Conservation (phyloP, 176 grass and related monocot genomes). For the Aegilops tauschii region DNA sequence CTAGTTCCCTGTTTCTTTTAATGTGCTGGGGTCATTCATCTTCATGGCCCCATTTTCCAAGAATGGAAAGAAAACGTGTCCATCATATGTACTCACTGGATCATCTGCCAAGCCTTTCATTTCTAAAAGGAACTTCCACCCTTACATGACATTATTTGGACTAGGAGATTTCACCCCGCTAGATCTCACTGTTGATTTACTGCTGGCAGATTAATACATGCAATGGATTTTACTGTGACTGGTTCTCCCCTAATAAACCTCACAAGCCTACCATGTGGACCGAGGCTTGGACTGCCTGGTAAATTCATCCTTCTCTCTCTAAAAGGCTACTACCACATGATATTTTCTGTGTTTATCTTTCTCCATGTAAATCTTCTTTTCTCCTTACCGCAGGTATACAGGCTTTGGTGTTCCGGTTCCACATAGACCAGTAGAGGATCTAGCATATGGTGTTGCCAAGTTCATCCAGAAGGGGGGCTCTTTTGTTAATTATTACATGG, state of each 20-base stretch:
- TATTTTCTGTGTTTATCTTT: constrained; percentile 11
- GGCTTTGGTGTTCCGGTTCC: constrained; percentile 91
- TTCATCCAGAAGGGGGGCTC: constrained; percentile 96
- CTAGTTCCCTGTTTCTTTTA: constrained; percentile 13
- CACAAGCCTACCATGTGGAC: constrained; percentile 99
- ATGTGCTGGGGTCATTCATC: constrained; percentile 15
- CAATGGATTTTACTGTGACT: constrained; percentile 97
- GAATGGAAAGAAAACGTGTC: constrained; percentile 32
- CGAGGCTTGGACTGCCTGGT: constrained; percentile 96
- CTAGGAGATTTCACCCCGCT: neutral
- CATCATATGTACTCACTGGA: neutral
- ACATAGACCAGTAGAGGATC: constrained; percentile 84
- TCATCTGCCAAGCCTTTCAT: neutral
- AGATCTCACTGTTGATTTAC: constrained; percentile 12
- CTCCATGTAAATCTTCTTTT: constrained; percentile 27
- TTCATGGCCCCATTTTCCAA: constrained; percentile 26
- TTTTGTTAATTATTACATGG: constrained; percentile 99
- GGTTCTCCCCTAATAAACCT: constrained; percentile 81
- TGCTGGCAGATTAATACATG: constrained; percentile 82
- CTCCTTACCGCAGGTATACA: constrained; percentile 64
- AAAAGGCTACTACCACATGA: neutral
- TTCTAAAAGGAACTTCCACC: neutral
- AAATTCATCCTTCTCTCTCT: constrained; percentile 29
- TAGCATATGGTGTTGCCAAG: constrained; percentile 88
- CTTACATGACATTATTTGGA: neutral